phyloP scores from a whole-genome alignment of 495 filamentous ascomycete genomes.

The Talaromyces thailandensis region DNA sequence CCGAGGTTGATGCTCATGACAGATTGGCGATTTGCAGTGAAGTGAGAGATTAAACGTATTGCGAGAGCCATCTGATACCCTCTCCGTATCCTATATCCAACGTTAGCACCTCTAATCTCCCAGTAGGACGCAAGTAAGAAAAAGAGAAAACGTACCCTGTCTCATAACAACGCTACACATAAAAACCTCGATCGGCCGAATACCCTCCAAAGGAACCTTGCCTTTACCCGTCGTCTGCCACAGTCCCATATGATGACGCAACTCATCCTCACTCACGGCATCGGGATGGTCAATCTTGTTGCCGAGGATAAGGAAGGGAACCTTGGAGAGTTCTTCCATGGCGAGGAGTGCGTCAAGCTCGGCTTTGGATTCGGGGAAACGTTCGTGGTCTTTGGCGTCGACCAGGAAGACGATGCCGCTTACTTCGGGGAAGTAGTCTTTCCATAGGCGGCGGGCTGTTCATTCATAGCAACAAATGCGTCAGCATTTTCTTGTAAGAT shows the following conservation, averaged over 20 bases:
- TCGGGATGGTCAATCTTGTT: conserved; percentile 99
- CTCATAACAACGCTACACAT: conserved; percentile 99
- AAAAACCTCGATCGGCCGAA: conserved; percentile 94
- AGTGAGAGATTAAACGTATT: conserved; percentile 35
- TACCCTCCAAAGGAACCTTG: conserved; percentile 89
- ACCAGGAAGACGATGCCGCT: conserved; percentile 96
- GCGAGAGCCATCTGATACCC: conserved; percentile 46
- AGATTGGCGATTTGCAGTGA: background rate
- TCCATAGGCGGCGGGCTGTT: conserved; percentile 89
- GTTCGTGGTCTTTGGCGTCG: conserved; percentile 93
- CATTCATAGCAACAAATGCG: background rate
- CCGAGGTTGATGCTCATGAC: background rate
- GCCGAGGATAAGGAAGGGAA: conserved; percentile 88
- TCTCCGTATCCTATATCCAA: conserved; percentile 38
- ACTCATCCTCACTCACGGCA: conserved; percentile 88
- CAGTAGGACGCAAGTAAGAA: background rate
- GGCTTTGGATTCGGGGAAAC: conserved; percentile 86
- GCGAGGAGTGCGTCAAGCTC: conserved; percentile 90
- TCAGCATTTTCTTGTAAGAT: background rate
- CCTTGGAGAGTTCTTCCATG: conserved; percentile 89
- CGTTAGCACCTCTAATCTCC: conserved; percentile 3
- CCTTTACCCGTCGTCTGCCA: conserved; percentile 98
- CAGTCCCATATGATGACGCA: conserved; percentile 79
- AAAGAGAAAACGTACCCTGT: conserved; percentile 53
- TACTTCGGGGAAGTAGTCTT: conserved; percentile 98